Base-by-base conservation (phyloP, 208 protist species). In the Leishmania braziliensis region DNA sequence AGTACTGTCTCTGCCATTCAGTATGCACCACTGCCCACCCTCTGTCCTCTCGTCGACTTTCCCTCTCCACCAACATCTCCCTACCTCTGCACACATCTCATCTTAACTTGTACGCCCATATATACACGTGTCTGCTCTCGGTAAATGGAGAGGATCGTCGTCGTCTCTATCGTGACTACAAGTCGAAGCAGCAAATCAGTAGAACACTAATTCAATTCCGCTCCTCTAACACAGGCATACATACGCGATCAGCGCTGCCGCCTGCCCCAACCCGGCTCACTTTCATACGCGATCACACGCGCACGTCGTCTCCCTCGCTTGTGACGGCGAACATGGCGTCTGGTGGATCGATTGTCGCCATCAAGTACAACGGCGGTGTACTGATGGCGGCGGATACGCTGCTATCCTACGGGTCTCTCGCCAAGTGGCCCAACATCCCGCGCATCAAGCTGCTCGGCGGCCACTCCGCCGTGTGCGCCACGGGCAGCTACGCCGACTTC, bases 351-450 rank as follows among this genome's bases (percentile, higher is more conserved):
- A 96, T 99, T n/a, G 84, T 99, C 80, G 99, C 88, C 54, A 86
- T 99, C 69, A 99, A 99, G 93, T 99, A 98, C 89, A 96, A 99
- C 77, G 98, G 94, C 80, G 99, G 99, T 74, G 98, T 99, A 26
- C 85, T 99, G 50, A 85, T 99, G 62, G 98, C 97, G 36, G 85
- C 93, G 12, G 99, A 99, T 86, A 99, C 98, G 29, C 92, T 99
- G 53, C 90, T 95, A n/a, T 99, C 98, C 62, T 99, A 99, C 85
- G 99, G 99, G 50, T 98, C 95, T 14, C 84, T 99, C 46, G 98
- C 98, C 18, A 98, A 98, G 79, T 99, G 98, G 93, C 94, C 95
- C 16, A 93, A 92, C 62, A 94, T 99, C 58, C 89, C 93, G 36
- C 95, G 99, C 58, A 90, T 99, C 23, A 89, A 94, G 66, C 83